Evolutionary conservation across 1,139 yeast species (phyloP).

Genomic region (Yamadazyma friedrichii): DNA sequence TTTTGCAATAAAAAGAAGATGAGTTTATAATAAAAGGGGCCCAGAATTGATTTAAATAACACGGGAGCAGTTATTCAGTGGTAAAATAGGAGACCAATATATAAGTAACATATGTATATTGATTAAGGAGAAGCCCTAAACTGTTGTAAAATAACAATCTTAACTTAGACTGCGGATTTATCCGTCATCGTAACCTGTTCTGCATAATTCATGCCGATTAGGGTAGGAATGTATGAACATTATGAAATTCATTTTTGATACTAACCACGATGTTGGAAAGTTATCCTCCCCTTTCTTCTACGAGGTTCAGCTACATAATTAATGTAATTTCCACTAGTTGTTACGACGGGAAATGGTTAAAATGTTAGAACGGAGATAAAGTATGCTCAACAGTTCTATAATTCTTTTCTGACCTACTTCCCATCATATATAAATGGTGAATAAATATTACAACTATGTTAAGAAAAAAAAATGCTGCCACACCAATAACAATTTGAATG

Average conservation of each 20-base stretch:
- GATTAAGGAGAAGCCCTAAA: too few species aligned
- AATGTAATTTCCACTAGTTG: not conserved
- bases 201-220: too few species aligned
- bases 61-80: too few species aligned
- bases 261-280: too few species aligned
- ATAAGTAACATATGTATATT: too few species aligned
- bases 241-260: too few species aligned
- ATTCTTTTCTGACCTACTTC: conserved; percentile 28
- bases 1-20: not conserved
- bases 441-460: conserved; percentile 36
- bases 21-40: too few species aligned
- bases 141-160: too few species aligned
- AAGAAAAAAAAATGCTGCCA: conserved; percentile 29
- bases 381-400: conserved; percentile 38
- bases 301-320: not conserved
- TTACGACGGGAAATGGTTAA: not conserved
- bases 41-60: too few species aligned
- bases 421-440: conserved; percentile 34
- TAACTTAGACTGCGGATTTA: not conserved
- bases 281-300: too few species aligned
- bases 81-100: too few species aligned
- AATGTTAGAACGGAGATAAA: conserved; percentile 27
- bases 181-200: not conserved
- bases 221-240: too few species aligned
- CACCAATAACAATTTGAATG: conserved; percentile 27